Conservation (phyloP, 257 asterid genomes). For the Cordia subcordata region DNA sequence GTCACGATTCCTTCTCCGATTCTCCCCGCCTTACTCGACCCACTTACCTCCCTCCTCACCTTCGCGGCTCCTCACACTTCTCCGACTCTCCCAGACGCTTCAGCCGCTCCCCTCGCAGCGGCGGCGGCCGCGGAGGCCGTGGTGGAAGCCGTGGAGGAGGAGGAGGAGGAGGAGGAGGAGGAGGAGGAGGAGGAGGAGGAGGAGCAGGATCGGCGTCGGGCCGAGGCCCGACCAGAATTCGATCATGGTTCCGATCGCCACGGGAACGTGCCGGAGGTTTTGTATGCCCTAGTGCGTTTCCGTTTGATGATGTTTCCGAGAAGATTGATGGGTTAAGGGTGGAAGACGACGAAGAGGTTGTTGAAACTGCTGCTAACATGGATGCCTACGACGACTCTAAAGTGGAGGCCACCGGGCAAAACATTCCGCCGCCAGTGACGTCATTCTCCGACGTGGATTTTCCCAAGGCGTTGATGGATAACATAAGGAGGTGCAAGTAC, state of each 20-base stretch:
- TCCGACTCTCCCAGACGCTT: slow-evolving; percentile 9
- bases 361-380: background rate
- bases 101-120: background rate
- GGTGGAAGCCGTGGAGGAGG: background rate
- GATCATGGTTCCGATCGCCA: slow-evolving; percentile 14
- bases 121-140: slow-evolving; percentile 3
- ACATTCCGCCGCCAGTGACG: slow-evolving; percentile 55
- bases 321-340: slow-evolving; percentile 30
- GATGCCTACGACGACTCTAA: slow-evolving; percentile 24
- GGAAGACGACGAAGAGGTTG: background rate
- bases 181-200: background rate
- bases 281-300: background rate
- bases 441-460: slow-evolving; percentile 50
- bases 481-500: slow-evolving; percentile 55
- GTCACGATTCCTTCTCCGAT: slow-evolving; percentile 8
- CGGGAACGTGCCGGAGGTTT: background rate
- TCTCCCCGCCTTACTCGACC: slow-evolving; percentile 13
- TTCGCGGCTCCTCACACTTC: slow-evolving; percentile 23
- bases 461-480: slow-evolving; percentile 30
- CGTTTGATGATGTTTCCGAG: slow-evolving; percentile 10
- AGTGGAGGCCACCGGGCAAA: slow-evolving; percentile 53
- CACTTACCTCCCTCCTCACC: slow-evolving; percentile 36
- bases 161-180: slow-evolving; percentile 4
- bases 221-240: slow-evolving; percentile 6
- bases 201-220: background rate